Conservation (phyloP, 2,329 filamentous ascomycete species). For the Alternaria alternata region DNA sequence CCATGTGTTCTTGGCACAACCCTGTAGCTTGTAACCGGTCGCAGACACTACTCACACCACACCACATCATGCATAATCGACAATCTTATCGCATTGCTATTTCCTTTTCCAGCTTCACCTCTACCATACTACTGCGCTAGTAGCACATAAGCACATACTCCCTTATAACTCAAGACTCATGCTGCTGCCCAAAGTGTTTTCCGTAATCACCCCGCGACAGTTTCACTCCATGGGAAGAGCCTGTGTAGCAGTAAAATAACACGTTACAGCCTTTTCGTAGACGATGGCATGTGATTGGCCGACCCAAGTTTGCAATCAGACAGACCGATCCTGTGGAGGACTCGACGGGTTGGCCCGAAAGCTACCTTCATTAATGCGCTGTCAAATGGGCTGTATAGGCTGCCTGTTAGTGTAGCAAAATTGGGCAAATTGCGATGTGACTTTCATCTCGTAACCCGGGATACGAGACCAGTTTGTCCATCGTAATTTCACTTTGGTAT, state of each 20-base stretch:
- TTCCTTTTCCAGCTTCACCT: neutral
- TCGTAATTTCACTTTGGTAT: slow-evolving; percentile 19
- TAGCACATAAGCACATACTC: slow-evolving; percentile 1
- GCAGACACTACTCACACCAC: slow-evolving; percentile 2
- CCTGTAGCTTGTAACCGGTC: neutral
- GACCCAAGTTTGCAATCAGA: neutral
- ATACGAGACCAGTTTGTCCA: slow-evolving; percentile 7
- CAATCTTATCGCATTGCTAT: slow-evolving; percentile 7
- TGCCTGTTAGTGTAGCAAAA: neutral
- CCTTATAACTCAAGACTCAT: neutral
- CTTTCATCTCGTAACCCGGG: slow-evolving; percentile 10
- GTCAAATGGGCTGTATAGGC: slow-evolving; percentile 12
- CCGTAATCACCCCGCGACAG: neutral
- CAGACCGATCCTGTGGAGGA: neutral
- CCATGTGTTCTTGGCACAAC: neutral
- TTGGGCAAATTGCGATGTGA: slow-evolving; percentile 13
- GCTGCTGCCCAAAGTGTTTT: neutral
- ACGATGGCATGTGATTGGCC: neutral
- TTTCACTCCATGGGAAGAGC: neutral
- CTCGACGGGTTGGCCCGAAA: slow-evolving; percentile 11
- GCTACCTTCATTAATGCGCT: slow-evolving; percentile 14
- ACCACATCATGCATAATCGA: slow-evolving; percentile 2
- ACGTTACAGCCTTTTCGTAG: neutral
- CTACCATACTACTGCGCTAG: neutral
- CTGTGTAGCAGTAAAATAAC: neutral